Conservation (phyloP, 495 filamentous ascomycete genomes). For the Cladorrhinum samala region DNA sequence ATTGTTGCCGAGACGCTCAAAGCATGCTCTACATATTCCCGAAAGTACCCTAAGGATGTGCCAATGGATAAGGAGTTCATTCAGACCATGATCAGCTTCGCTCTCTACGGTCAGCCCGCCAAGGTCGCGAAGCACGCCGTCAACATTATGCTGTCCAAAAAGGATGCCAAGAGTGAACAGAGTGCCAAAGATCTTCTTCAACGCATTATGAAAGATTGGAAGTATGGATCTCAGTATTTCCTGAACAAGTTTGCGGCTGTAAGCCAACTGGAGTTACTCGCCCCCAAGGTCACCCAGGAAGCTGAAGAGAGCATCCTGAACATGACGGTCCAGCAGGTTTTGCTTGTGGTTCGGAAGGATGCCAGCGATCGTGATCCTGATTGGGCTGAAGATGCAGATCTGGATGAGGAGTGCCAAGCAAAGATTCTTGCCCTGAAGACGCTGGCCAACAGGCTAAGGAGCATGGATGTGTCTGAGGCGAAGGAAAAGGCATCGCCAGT, state of each 20-base stretch:
- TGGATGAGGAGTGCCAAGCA: constrained; percentile 75
- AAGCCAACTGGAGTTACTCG: constrained; percentile 76
- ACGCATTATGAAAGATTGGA: constrained; percentile 68
- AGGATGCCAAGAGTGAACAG: constrained; percentile 72
- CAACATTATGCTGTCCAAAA: constrained; percentile 74
- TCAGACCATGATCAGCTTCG: constrained; percentile 72
- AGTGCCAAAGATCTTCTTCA: constrained; percentile 77
- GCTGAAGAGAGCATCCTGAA: constrained; percentile 69
- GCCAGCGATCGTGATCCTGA: constrained; percentile 44
- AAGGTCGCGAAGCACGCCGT: constrained; percentile 89
- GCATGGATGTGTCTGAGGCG: constrained; percentile 54
- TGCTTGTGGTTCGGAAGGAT: constrained; percentile 60
- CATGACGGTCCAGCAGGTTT: constrained; percentile 67
- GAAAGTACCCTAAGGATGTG: constrained; percentile 75
- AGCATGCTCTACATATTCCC: constrained; percentile 84
- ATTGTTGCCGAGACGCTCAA: constrained; percentile 81
- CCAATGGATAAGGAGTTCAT: constrained; percentile 79
- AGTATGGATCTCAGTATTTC: constrained; percentile 67
- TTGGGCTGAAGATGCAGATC: constrained; percentile 62
- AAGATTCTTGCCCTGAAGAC: constrained; percentile 87
- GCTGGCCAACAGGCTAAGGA: constrained; percentile 78
- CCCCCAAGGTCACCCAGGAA: constrained; percentile 64
- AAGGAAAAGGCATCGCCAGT: constrained; percentile 61
- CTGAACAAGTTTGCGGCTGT: constrained; percentile 79
- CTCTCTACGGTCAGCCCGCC: constrained; percentile 72